Percentiles rank a stretch among this genome's conserved stretches.
Conservation (phyloP, 495 filamentous ascomycete species). For the Penicillium paradoxum region DNA sequence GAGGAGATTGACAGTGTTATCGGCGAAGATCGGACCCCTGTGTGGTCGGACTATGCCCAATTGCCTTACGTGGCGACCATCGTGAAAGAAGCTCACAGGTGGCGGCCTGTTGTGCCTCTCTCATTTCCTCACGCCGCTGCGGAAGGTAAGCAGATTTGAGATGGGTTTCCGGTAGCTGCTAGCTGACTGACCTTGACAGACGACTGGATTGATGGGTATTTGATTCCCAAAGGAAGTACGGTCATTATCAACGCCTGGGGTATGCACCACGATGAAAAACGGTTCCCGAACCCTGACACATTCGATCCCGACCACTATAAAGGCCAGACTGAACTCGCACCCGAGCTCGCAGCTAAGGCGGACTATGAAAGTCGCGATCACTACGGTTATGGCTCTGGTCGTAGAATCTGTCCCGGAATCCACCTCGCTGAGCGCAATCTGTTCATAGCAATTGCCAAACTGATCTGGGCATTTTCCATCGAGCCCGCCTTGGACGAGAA, state of each 20-base stretch:
- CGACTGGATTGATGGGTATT: constrained; percentile 24
- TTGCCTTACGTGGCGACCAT: constrained; percentile 38
- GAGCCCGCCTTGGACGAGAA: not conserved
- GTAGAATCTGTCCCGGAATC: constrained; percentile 55
- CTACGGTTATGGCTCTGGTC: constrained; percentile 36
- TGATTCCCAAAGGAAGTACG: constrained; percentile 24
- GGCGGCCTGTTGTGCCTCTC: constrained; percentile 23
- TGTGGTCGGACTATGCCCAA: constrained; percentile 25
- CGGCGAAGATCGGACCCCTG: constrained; percentile 23
- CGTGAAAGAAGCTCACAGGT: constrained; percentile 35
- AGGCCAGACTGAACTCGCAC: not conserved
- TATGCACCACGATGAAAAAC: constrained; percentile 33
- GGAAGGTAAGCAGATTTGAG: not conserved
- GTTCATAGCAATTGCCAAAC: constrained; percentile 47
- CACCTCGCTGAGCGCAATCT: constrained; percentile 54
- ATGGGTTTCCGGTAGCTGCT: not conserved
- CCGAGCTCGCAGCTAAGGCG: not conserved
- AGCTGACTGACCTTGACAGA: constrained; percentile 9
- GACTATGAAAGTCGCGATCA: constrained; percentile 20
- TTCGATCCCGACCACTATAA: constrained; percentile 22
- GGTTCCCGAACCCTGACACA: constrained; percentile 47
- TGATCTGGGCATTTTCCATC: not conserved
- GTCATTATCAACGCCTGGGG: constrained; percentile 33
- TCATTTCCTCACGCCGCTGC: constrained; percentile 1
- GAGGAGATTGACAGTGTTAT: constrained; percentile 21